These are phyloP conservation scores for Meredithiella fracta DNA, from an alignment of 2,329 filamentous ascomycete genomes.

Conservation along the genomic window DNA sequence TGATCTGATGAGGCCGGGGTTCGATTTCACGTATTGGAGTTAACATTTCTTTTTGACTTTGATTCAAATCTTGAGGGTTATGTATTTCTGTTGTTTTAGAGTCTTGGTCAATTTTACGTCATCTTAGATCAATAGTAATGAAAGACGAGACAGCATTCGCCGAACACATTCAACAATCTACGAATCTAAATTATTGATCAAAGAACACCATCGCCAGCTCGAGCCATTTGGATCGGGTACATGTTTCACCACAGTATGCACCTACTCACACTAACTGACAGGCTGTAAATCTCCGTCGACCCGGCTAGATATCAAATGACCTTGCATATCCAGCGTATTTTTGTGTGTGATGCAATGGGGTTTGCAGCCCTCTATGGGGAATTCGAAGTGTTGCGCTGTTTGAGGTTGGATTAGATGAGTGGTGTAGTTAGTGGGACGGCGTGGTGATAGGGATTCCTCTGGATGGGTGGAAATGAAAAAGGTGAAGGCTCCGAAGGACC, in stretches of 20 bases:
- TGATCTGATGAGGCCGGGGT: constrained; percentile 14
- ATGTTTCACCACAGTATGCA: no score
- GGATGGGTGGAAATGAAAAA: no score
- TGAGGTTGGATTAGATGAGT: background rate
- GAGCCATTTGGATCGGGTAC: background rate
- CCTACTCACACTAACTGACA: no score
- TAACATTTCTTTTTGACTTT: background rate
- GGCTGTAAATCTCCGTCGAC: no score
- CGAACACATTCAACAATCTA: no score
- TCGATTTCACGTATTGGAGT: constrained; percentile 17
- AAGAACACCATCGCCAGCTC: no score
- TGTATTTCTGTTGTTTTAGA: no score
- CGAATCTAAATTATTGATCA: no score
- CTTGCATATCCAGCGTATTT: background rate
- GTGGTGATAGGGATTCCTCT: background rate
- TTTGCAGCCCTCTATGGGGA: background rate
- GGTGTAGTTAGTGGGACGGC: background rate
- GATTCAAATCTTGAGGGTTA: background rate
- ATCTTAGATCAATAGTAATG: no score
- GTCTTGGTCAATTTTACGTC: no score
- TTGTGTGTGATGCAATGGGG: background rate
- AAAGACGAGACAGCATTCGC: no score
- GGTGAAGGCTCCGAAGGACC: background rate
- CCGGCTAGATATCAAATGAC: background rate
- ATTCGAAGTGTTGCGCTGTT: background rate